These are phyloP conservation scores for Blastobotrys chiropterorum DNA, from an alignment of 805 yeast species.

Conservation along the genomic window DNA sequence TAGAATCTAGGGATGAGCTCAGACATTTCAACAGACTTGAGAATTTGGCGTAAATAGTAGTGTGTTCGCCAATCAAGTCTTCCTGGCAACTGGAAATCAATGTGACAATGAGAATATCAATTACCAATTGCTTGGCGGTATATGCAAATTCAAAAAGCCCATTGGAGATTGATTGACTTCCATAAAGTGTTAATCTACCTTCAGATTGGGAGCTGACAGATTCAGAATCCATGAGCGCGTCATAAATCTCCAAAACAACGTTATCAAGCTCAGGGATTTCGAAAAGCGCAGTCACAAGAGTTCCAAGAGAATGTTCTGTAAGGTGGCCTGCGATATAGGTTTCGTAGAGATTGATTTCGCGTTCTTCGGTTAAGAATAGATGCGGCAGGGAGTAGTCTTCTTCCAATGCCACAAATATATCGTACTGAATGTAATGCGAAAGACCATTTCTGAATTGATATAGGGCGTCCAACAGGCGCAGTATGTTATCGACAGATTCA, in stretches of 20 bases:
- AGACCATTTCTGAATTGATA: conserved; percentile 38
- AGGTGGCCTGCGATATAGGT: conserved; percentile 7
- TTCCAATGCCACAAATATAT: conserved; percentile 33
- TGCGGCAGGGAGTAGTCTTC: conserved; percentile 23
- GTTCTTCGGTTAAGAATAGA: conserved; percentile 18
- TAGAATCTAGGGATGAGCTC: not conserved
- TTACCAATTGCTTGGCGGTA: not conserved
- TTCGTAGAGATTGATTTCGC: conserved; percentile 16
- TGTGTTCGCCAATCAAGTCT: conserved; percentile 5
- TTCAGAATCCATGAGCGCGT: not conserved
- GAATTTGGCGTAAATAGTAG: conserved; percentile 3
- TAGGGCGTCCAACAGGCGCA: conserved; percentile 30
- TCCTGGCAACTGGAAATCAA: conserved; percentile 8
- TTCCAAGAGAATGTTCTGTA: conserved; percentile 11
- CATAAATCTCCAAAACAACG: conserved; percentile 3
- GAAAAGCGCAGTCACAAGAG: conserved; percentile 10
- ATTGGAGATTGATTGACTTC: conserved; percentile 4
- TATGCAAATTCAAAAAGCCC: conserved; percentile 4
- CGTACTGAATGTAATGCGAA: conserved; percentile 32
- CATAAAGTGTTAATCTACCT: not conserved
- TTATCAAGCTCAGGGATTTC: conserved; percentile 12
- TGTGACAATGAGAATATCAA: conserved; percentile 2
- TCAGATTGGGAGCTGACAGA: not conserved
- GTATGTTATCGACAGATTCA: conserved; percentile 25
- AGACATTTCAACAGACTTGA: conserved; percentile 1